Conservation (phyloP, 257 asterid species). For the Solanum chilense region DNA sequence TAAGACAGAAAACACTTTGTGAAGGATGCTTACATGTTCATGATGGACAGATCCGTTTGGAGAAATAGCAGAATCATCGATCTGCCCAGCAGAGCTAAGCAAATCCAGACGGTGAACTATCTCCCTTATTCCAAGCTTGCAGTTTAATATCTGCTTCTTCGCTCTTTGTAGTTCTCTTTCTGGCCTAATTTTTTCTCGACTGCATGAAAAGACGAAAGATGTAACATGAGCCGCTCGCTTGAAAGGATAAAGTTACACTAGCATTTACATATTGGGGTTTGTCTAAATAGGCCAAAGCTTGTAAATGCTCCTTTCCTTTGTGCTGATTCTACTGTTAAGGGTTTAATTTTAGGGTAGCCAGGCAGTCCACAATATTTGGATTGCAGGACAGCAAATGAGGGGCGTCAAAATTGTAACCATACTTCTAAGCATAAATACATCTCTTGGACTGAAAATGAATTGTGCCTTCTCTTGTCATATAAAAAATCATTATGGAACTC, state of each 20-base stretch:
- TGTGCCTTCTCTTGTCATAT: background rate
- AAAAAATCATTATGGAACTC: background rate
- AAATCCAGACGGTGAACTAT: constrained; percentile 73
- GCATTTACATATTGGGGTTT: background rate
- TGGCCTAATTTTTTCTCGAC: constrained; percentile 94
- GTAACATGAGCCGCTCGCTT: constrained; percentile 1
- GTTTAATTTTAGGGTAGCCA: background rate
- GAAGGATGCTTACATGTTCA: constrained; percentile 51
- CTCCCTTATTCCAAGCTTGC: constrained; percentile 95
- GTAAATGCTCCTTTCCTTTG: background rate
- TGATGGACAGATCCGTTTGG: constrained; percentile 94
- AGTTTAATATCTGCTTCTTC: constrained; percentile 60
- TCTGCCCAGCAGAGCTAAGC: constrained; percentile 74
- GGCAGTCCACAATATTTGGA: background rate
- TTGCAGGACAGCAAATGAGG: background rate
- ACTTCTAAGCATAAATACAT: background rate
- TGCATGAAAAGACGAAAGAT: constrained; percentile 17
- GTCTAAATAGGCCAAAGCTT: background rate
- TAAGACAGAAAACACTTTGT: background rate
- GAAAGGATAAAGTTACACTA: background rate
- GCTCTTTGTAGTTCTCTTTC: constrained; percentile 86
- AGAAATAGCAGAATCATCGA: constrained; percentile 52
- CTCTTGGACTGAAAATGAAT: background rate
- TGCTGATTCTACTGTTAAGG: background rate
- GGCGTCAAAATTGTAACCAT: background rate